Conservation (phyloP, 129 eudicot genomes). For the Solidago caesia region DNA sequence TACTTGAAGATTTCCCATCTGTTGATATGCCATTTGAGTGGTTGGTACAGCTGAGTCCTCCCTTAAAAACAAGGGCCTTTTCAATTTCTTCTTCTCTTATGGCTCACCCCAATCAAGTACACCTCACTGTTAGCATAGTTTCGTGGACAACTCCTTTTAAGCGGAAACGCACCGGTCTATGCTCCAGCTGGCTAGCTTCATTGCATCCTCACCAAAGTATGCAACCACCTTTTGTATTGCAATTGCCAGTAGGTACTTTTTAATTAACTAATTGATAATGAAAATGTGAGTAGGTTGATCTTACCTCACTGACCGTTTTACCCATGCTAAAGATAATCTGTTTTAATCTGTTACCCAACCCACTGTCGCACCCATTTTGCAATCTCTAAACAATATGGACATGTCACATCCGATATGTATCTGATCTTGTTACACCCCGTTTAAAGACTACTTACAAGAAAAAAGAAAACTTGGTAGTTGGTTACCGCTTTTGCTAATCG, state of each 20-base stretch:
- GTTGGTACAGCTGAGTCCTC: constrained; percentile 90
- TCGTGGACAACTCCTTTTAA: constrained; percentile 94
- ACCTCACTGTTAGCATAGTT: constrained; percentile 79
- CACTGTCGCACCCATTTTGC: too few species aligned
- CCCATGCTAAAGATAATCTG: too few species aligned
- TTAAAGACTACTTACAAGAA: neutral
- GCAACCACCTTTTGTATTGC: neutral
- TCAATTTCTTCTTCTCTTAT: constrained; percentile 80
- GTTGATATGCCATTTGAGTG: constrained; percentile 95
- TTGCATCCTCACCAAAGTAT: constrained; percentile 74
- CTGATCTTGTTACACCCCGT: too few species aligned
- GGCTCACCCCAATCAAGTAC: constrained; percentile 90
- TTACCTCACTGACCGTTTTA: too few species aligned
- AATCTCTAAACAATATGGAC: too few species aligned
- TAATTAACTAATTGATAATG: too few species aligned
- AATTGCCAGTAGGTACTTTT: neutral
- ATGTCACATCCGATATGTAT: too few species aligned
- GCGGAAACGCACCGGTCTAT: constrained; percentile 78
- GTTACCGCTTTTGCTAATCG: constrained; percentile 1
- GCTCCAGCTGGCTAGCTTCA: constrained; percentile 92
- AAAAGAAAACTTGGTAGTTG: neutral
- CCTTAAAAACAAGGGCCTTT: constrained; percentile 76
- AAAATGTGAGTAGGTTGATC: too few species aligned
- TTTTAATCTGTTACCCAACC: too few species aligned
- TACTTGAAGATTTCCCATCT: constrained; percentile 88